These are phyloP conservation scores for Sherardia arvensis DNA, from an alignment of 257 asterid species.

Conservation along the genomic window DNA sequence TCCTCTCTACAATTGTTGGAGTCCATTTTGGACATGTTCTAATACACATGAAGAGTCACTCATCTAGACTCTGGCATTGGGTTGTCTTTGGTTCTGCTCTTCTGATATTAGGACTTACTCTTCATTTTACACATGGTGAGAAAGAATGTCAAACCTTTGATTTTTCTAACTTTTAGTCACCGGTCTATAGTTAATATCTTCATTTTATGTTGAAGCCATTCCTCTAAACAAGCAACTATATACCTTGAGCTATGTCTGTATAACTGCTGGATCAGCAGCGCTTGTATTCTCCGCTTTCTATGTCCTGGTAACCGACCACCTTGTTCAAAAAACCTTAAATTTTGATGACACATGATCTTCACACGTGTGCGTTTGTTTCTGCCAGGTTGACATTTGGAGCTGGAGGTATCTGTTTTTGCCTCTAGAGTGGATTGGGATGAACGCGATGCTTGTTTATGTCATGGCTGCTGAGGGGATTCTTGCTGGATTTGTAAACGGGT, in stretches of 20 bases:
- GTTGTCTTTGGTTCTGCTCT: constrained; percentile 40
- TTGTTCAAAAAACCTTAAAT: not conserved
- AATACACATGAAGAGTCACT: constrained; percentile 53
- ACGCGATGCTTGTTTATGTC: constrained; percentile 81
- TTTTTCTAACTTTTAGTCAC: not conserved
- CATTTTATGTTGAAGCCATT: constrained; percentile 39
- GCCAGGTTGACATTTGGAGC: constrained; percentile 54
- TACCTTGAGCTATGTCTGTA: constrained; percentile 65
- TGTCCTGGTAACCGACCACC: constrained; percentile 32
- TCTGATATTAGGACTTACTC: constrained; percentile 41
- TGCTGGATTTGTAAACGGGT: constrained; percentile 70
- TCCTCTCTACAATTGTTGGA: constrained; percentile 60
- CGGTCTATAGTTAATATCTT: constrained; percentile 3
- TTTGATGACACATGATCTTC: not conserved
- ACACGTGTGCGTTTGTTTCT: not conserved
- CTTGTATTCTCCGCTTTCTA: constrained; percentile 56
- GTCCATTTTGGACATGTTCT: constrained; percentile 69
- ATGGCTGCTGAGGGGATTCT: constrained; percentile 70
- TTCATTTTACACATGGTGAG: constrained; percentile 62
- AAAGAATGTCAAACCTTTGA: not conserved
- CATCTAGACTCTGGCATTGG: constrained; percentile 63
- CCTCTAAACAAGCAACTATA: constrained; percentile 70
- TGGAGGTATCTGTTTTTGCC: constrained; percentile 39
- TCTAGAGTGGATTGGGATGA: constrained; percentile 75
- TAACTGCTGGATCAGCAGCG: constrained; percentile 70